phyloP scores from a whole-genome alignment of 1,284 basidiomycete species.

The Xanthoconium separans region DNA sequence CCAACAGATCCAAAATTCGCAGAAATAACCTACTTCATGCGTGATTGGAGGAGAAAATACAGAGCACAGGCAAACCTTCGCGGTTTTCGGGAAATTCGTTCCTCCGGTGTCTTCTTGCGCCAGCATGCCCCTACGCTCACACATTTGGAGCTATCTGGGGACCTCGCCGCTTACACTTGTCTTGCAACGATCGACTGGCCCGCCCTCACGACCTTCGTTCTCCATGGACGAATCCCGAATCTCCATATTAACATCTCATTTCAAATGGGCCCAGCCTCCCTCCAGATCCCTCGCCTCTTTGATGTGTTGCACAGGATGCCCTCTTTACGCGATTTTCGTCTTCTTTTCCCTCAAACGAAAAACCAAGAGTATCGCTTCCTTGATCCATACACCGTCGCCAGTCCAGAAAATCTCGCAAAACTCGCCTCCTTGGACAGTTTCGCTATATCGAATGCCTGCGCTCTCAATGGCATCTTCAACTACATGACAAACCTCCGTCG shows the following conservation, averaged over 20 bases:
- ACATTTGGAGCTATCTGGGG: constrained; percentile 31
- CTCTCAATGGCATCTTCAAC: constrained; percentile 28
- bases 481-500: constrained; percentile 30
- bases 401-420: constrained; percentile 25
- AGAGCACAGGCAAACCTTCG: constrained; percentile 31
- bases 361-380: constrained; percentile 28
- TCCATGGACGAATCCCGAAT: constrained; percentile 30
- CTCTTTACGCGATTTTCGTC: constrained; percentile 25
- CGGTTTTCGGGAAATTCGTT: constrained; percentile 30
- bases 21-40: constrained; percentile 36
- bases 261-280: constrained; percentile 2
- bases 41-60: constrained; percentile 36
- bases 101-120: constrained; percentile 32
- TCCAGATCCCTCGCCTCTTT: constrained; percentile 17
- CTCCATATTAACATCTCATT: constrained; percentile 14
- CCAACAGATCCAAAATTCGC: constrained; percentile 34
- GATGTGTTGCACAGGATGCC: constrained; percentile 31
- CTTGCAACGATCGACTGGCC: constrained; percentile 34
- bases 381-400: constrained; percentile 18
- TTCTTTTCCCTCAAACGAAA: constrained; percentile 31
- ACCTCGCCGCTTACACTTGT: constrained; percentile 26
- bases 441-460: constrained; percentile 34
- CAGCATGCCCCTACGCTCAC: constrained; percentile 28
- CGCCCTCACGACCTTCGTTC: constrained; percentile 24
- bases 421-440: constrained; percentile 35